phyloP scores from a whole-genome alignment of 441 rosid genomes.

The Rhodomyrtus psidioides region DNA sequence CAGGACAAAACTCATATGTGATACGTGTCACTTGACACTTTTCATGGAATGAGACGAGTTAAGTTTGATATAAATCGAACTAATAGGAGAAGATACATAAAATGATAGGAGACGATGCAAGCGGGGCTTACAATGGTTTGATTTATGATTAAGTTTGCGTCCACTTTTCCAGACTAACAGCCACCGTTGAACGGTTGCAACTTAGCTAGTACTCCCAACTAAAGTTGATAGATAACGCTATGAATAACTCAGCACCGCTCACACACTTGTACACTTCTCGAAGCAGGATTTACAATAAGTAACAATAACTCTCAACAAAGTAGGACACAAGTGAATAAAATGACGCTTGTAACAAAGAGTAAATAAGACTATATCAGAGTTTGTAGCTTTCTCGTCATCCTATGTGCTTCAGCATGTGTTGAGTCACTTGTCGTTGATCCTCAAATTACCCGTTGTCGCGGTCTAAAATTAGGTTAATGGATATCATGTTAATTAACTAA shows the following conservation, averaged over 20 bases:
- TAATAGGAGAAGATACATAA: neutral
- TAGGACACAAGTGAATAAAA: too few relatives aligned
- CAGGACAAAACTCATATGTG: neutral
- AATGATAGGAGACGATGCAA: neutral
- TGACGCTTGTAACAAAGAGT: too few relatives aligned
- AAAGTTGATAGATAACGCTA: neutral
- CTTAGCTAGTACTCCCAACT: neutral
- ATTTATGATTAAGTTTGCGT: rapidly evolving
- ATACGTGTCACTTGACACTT: neutral
- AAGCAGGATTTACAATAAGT: too few relatives aligned
- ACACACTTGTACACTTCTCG: neutral
- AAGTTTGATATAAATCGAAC: neutral
- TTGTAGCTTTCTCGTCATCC: too few relatives aligned
- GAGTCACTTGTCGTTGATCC: neutral
- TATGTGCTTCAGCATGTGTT: too few relatives aligned
- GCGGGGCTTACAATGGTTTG: neutral
- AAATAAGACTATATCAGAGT: too few relatives aligned
- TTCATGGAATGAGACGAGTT: neutral
- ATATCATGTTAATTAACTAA: too few relatives aligned
- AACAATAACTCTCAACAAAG: too few relatives aligned
- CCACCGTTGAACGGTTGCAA: neutral
- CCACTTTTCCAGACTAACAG: rapidly evolving
- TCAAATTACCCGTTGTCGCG: neutral
- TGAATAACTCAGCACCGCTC: neutral
- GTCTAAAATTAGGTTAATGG: too few relatives aligned